phyloP scores from a whole-genome alignment of 768 basidiomycete species.

The Russula sp. region DNA sequence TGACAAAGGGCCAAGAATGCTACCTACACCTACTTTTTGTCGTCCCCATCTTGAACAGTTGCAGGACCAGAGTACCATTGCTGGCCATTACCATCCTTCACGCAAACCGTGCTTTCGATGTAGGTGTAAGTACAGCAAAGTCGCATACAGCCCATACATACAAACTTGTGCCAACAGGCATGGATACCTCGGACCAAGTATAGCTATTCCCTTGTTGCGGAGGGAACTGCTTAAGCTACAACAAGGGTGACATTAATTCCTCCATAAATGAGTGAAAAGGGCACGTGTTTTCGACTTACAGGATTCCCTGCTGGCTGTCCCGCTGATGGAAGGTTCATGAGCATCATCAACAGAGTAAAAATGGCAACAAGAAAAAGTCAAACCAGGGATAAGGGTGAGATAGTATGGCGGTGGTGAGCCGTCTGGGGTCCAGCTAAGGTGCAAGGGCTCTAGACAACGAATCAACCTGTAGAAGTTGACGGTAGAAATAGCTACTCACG shows the following conservation, averaged over 20 bases:
- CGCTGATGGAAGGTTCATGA: conserved; percentile 30
- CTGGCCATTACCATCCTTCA: conserved; percentile 54
- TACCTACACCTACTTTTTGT: conserved; percentile 29
- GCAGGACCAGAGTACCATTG: conserved; percentile 46
- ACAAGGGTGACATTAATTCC: not conserved
- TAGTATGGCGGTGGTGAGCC: conserved; percentile 48
- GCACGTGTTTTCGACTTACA: conserved; percentile 31
- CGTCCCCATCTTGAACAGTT: conserved; percentile 34
- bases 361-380: conserved; percentile 16
- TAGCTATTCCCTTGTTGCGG: conserved; percentile 33
- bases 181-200: conserved; percentile 49
- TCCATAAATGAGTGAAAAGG: not conserved
- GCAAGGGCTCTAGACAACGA: conserved; percentile 45
- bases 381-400: conserved; percentile 55
- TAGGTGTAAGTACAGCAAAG: not conserved
- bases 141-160: conserved; percentile 28
- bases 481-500: conserved; percentile 33
- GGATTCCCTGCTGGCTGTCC: conserved; percentile 45
- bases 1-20: not conserved
- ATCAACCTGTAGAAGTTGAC: conserved; percentile 1
- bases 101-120: conserved; percentile 38
- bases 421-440: conserved; percentile 42
- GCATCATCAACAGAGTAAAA: not conserved
- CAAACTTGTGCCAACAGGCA: conserved; percentile 40
- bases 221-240: conserved; percentile 49